Evolutionary conservation across 805 yeast genomes (phyloP), one percentile per base, ranked within the genome.

Genomic region (Lipomyces orientalis): DNA sequence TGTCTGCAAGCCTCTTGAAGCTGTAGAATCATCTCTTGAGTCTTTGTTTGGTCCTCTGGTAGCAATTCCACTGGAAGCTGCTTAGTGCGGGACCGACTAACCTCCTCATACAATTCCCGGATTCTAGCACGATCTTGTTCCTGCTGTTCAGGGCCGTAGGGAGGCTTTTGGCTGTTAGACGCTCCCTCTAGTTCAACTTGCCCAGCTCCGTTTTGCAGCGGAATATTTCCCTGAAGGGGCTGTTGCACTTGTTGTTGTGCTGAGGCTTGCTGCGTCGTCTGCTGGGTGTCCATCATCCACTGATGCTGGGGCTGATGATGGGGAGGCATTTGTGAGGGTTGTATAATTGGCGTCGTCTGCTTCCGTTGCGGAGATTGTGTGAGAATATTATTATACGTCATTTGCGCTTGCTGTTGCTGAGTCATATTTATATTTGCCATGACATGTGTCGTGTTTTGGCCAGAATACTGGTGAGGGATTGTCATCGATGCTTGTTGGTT

Each of bases 1-100:
- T 67, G 70, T 16, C 64, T 19, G 25, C 64, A 62, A 2, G 71
- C 72, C 19, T 66, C 70, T 49, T 64, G 70, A 39, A 69, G n/a
- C 60, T 34, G 35, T 10, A 60, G 19, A 22, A 69, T 25, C 1
- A 60, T 64, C 9, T 61, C 35, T 29, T 64, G 61, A 19, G 67
- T 66, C 9, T 58, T 56, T 46, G 22, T 29, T 61, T 55, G 64
- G 25, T 62, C 67, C 34, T 69, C 72, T 9, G 29, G 61, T 14
- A 57, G 51, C 54, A 69, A 51, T 9, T 69, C 68, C 16, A 69
- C 64, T 16, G 68, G 60, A 25, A 49, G 31, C 7, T 60, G 52
- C 10, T 61, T 59, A 14, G 34, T 57, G 8, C 71, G 64, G 5
- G 62, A 19, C 25, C 67, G 60, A 4, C 54, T 54, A 14, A 67